Base-by-base conservation (phyloP, 2,329 filamentous ascomycete species). In the Graphilbum ipis-grandicollis region DNA sequence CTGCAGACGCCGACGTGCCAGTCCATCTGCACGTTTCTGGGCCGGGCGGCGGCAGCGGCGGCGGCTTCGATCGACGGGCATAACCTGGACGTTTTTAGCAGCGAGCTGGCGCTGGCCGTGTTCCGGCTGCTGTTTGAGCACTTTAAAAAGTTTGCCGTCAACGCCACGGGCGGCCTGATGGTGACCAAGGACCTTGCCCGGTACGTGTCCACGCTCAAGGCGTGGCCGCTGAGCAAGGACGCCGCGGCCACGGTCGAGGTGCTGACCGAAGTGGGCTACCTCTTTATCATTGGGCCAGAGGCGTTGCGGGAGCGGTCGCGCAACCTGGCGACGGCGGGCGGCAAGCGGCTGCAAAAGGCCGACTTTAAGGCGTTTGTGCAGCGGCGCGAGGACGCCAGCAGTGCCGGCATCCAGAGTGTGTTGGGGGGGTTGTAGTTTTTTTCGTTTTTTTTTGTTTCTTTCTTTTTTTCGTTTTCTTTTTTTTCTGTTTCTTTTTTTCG, bases 141-240 rank as follows among this genome's bases (percentile, higher is more conserved):
- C 57, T 83, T 96, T 59, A 90, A 93, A 51, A 85, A 83, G 50
- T 98, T 93, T 60, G 75, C 79, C 42, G 84, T 98, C 46, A 93
- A 85, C 47, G 83, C 86, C 30, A 86, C 88, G 0, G 90, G 90
- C 42, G 90, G 85, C 3, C 71, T 98, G 33, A 90, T 94, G 71
- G 83, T 96, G 19, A 88, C 80, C 26, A 93, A 96, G 59, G 90
- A 98, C 53, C 86, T 96, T 54, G 83, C 84, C 26, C 85, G 84
- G 52, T 98, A 98, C 55, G 80, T 82, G 9, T 79, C 86, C 42
- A 73, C 93, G 10, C 66, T 98, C 45, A 75, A 82, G 43, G 75
- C 75, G 25, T 96, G 85, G 84, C 71, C 79, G 21, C 63, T 86
- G 30, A 66, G 70, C 37, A 76, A 75, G 47, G 73, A 80, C 30